Conservation (phyloP, 2,329 filamentous ascomycete species). For the Hypoxylon sp. region DNA sequence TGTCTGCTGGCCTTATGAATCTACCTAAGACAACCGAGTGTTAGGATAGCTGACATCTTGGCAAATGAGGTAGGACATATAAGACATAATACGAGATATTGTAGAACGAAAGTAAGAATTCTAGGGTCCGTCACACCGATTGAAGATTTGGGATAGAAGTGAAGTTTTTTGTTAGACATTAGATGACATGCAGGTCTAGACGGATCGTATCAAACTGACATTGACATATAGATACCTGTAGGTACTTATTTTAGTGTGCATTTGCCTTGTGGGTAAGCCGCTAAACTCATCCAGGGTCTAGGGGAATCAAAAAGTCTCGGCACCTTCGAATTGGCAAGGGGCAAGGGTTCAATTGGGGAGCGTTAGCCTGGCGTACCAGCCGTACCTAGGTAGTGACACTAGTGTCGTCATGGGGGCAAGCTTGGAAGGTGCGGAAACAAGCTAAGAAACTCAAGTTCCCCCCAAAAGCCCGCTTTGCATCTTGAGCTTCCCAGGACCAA, state of each 20-base stretch:
- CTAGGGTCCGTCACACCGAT: background rate
- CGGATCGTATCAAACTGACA: slow-evolving; percentile 1
- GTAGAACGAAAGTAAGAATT: background rate
- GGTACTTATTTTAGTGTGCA: background rate
- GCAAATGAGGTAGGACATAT: background rate
- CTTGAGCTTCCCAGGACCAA: slow-evolving; percentile 16
- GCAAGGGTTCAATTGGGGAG: slow-evolving; percentile 22
- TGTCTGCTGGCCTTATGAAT: background rate
- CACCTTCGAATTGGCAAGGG: slow-evolving; percentile 35
- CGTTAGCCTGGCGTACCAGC: too few relatives aligned
- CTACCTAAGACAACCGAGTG: background rate
- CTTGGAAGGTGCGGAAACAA: slow-evolving; percentile 21
- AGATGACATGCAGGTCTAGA: slow-evolving; percentile 16
- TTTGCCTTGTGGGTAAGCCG: background rate
- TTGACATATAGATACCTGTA: slow-evolving; percentile 7
- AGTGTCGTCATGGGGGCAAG: slow-evolving; percentile 43
- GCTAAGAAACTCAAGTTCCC: slow-evolving; percentile 9
- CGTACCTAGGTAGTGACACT: too few relatives aligned
- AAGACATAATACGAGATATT: background rate
- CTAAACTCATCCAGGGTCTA: slow-evolving; percentile 20
- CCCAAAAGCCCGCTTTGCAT: slow-evolving; percentile 30
- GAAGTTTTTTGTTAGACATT: slow-evolving; percentile 6
- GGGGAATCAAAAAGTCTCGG: slow-evolving; percentile 31
- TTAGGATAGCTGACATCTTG: background rate
- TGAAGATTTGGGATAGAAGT: background rate